A percentile compares a stretch with the other conserved stretches of the same genome.
phyloP scores from a whole-genome alignment of 441 rosid genomes.

The Lepidium campestre region DNA sequence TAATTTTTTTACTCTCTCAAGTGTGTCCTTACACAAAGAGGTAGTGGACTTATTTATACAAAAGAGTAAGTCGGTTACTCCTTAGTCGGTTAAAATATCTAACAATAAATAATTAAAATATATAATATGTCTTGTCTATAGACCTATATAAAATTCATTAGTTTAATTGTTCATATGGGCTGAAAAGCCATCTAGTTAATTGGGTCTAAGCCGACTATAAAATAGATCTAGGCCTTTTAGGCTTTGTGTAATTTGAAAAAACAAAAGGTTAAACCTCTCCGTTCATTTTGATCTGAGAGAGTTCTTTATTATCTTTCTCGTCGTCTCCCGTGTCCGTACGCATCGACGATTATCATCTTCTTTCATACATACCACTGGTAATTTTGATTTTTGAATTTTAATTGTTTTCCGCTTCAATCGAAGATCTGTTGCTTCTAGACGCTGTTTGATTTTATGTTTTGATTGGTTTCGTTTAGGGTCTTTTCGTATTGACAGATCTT shows the following conservation, averaged over 20 bases:
- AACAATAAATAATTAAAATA: no score
- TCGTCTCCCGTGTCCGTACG: background rate
- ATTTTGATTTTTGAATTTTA: background rate
- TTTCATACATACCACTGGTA: conserved; percentile 1
- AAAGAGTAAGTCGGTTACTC: no score
- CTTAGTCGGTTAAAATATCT: no score
- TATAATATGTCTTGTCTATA: no score
- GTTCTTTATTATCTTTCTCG: background rate
- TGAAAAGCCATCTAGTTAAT: no score
- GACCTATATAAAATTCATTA: no score
- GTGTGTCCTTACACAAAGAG: no score
- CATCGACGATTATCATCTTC: conserved; percentile 6
- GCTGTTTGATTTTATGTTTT: background rate
- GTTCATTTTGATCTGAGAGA: background rate
- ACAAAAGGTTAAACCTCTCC: background rate
- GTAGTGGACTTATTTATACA: no score
- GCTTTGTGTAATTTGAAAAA: background rate
- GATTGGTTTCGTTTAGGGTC: background rate
- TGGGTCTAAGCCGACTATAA: conserved; percentile 4
- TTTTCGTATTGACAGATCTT: background rate
- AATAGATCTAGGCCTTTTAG: background rate
- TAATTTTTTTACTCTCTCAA: no score
- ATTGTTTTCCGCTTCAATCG: background rate
- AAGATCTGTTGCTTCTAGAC: background rate
- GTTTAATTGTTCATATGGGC: no score